Base-by-base conservation (phyloP, 2,329 filamentous ascomycete species). In the Colletotrichum agaves region DNA sequence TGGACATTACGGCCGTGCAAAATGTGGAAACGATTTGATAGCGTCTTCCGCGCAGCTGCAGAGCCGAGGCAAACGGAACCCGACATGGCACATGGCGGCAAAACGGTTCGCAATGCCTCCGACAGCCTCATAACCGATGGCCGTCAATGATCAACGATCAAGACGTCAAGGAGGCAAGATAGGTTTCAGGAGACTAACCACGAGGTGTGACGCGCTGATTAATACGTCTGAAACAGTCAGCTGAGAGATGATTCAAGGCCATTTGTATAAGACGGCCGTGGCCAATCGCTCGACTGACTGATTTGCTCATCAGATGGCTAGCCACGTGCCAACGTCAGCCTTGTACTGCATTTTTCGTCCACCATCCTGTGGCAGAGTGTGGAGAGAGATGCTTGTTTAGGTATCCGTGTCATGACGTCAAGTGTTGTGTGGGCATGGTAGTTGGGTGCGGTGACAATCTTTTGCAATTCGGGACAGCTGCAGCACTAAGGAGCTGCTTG, bases 321-420 rank as follows among this genome's bases (percentile, higher is more conserved):
- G n/a, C 43, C 44, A 46, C 59, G 63, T 63, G 63, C 52, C 31
- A 35, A 57, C 43, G 50, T 46, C 55, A 53, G 62, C 46, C 35
- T 41, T 43, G 44, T 33, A n/a, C 43, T 52, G 31, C 35, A 21
- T 35, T 33, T 33, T 5, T 44, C 12, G 44, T 23, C 27, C 46
- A 23, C 15, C 12, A 46, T 52, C 50, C n/a, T 13, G 43, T 31
- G 43, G 23, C 12, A 19, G n/a, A 47, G 27, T 43, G 17, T 41
- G 60, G 35, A 35, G 39, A 66, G 63, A 21, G n/a, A 49, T 61
- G 33, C 33, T 49, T 47, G 47, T 41, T 23, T 31, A 53, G 23
- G n/a, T n/a, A n/a, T n/a, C 41, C 15, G 58, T 3, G 39, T 12
- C 15, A 67, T 67, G 64, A 67, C 64, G 64, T 67, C 61, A 67